phyloP scores from a whole-genome alignment of 345 rosid species.

The Brassica rapa region DNA sequence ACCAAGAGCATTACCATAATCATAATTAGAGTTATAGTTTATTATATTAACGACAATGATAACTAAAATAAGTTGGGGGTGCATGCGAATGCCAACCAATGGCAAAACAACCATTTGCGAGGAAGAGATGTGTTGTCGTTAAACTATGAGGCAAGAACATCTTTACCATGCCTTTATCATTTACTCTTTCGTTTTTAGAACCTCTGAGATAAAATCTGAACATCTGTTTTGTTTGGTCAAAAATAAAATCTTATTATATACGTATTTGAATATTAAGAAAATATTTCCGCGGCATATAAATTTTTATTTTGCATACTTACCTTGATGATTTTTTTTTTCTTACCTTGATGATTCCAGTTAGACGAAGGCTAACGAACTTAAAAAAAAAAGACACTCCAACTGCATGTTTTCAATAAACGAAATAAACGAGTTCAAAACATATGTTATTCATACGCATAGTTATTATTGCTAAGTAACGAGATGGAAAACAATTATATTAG shows the following conservation, averaged over 20 bases:
- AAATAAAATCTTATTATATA: not conserved
- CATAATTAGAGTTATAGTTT: constrained; percentile 26
- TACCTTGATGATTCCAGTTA: not conserved
- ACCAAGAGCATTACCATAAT: constrained; percentile 19
- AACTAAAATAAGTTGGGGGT: constrained; percentile 22
- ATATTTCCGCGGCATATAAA: not conserved
- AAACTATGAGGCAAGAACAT: constrained; percentile 48
- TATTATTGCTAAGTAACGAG: too few relatives aligned
- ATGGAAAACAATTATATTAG: too few relatives aligned
- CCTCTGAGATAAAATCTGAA: not conserved
- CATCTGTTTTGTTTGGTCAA: not conserved
- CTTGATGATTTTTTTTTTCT: not conserved
- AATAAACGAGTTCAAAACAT: too few relatives aligned
- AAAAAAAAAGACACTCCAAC: not conserved
- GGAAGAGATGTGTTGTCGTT: constrained; percentile 59
- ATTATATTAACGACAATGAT: constrained; percentile 31
- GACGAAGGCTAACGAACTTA: not conserved
- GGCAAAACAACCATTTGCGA: constrained; percentile 49
- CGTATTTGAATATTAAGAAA: not conserved
- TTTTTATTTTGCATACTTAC: not conserved
- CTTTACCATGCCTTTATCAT: constrained; percentile 41
- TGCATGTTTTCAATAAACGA: not conserved
- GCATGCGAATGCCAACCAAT: constrained; percentile 51
- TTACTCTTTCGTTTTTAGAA: constrained; percentile 4
- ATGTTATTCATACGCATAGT: too few relatives aligned